A percentile compares a stretch with the other conserved stretches of the same genome.
These are phyloP conservation scores for Colletotrichum sp. DNA, from an alignment of 2,329 filamentous ascomycete genomes.

Conservation along the genomic window DNA sequence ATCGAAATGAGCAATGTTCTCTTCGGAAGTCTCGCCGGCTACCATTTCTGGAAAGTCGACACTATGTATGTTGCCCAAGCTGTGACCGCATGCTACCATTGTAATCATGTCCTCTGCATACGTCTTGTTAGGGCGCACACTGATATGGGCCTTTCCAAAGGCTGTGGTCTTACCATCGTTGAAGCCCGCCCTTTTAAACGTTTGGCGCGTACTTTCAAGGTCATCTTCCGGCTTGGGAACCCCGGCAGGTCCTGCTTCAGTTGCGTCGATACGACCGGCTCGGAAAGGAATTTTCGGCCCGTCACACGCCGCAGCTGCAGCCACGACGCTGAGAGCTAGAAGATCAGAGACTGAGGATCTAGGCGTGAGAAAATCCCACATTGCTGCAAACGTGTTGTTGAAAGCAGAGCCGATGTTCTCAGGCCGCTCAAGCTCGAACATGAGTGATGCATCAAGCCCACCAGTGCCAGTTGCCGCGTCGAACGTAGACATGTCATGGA, in stretches of 20 bases:
- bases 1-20: conserved; percentile 40
- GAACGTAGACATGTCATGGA: conserved; percentile 30
- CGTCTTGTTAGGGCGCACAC: not conserved
- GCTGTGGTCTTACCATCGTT: conserved; percentile 6
- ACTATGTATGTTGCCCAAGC: conserved; percentile 26
- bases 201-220: conserved; percentile 20
- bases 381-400: conserved; percentile 29
- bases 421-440: conserved; percentile 29
- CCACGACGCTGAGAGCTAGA: conserved; percentile 31
- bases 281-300: conserved; percentile 26
- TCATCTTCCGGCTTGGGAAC: conserved; percentile 27
- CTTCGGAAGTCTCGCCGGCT: not conserved
- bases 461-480: conserved; percentile 25
- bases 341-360: conserved; percentile 30
- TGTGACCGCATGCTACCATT: conserved; percentile 27
- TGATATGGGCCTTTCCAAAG: not conserved
- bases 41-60: conserved; percentile 27
- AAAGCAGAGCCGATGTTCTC: conserved; percentile 33
- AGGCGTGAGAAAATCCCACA: conserved; percentile 24
- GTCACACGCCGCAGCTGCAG: conserved; percentile 25
- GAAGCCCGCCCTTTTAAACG: conserved; percentile 25
- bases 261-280: conserved; percentile 26
- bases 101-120: conserved; percentile 23
- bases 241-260: conserved; percentile 24
- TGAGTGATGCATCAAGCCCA: conserved; percentile 28